phyloP scores from a whole-genome alignment of 371 early-diverging fungal genomes.

The Aphelidium insulamus region DNA sequence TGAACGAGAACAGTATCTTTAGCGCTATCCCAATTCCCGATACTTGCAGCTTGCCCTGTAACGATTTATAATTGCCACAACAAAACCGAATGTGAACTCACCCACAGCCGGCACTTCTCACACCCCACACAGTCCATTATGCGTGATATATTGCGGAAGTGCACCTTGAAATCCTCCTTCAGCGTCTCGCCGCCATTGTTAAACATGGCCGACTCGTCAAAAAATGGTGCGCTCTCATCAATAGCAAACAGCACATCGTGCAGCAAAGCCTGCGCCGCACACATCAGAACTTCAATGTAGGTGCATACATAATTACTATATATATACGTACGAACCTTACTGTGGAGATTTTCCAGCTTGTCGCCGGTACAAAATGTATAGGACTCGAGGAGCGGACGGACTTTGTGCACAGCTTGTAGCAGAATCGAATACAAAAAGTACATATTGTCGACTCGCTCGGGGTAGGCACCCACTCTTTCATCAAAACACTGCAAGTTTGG shows the following conservation, averaged over 20 bases:
- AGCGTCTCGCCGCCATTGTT: conserved; percentile 18
- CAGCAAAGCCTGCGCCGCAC: conserved; percentile 6
- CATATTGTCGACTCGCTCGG: conserved; percentile 78
- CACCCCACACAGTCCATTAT: conserved; percentile 98
- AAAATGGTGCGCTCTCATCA: conserved; percentile 6
- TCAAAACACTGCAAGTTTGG: conserved; percentile 76
- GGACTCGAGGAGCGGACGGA: conserved; percentile 45
- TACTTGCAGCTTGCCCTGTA: conserved; percentile 43
- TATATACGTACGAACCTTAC: conserved; percentile 10
- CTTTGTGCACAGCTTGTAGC: conserved; percentile 55
- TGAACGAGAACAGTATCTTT: conserved; percentile 77
- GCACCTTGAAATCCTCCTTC: conserved; percentile 60
- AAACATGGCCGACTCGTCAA: conserved; percentile 73
- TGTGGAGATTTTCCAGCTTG: conserved; percentile 22
- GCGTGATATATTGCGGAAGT: conserved; percentile 81
- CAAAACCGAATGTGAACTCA: conserved; percentile 40
- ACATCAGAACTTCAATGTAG: conserved; percentile 2
- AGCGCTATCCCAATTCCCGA: conserved; percentile 59
- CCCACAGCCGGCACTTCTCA: conserved; percentile 96
- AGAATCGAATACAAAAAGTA: conserved; percentile 76
- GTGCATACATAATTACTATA: too few relatives aligned
- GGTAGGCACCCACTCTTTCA: conserved; percentile 58
- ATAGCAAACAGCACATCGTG: conserved; percentile 7
- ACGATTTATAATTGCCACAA: too few relatives aligned
- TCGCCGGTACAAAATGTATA: conserved; percentile 42